A percentile compares a stretch with the other conserved stretches of the same genome.
phyloP scores from a whole-genome alignment of 2,329 filamentous ascomycete species.

The Paecilomyces variotii region DNA sequence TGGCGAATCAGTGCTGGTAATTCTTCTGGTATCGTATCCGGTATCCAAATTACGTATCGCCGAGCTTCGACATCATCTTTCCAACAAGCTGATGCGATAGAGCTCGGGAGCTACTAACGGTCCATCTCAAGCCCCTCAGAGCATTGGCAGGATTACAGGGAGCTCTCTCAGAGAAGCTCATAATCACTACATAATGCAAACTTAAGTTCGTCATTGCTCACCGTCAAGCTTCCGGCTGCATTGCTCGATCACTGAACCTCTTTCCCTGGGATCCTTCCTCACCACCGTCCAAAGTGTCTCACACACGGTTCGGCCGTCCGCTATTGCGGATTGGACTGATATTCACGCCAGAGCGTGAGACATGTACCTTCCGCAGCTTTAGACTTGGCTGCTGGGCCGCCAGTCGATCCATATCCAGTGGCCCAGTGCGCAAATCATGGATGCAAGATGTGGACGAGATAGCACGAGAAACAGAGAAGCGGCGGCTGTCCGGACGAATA shows the following conservation, averaged over 20 bases:
- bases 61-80: neutral
- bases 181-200: neutral
- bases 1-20: neutral
- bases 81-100: neutral
- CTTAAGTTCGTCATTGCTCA: neutral
- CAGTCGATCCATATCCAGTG: conserved; percentile 14
- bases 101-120: neutral
- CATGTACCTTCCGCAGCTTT: conserved; percentile 5
- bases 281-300: conserved; percentile 26
- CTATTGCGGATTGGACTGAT: conserved; percentile 20
- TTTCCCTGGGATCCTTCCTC: neutral
- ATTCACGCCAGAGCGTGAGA: conserved; percentile 2
- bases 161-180: neutral
- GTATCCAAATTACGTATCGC: neutral
- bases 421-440: conserved; percentile 10
- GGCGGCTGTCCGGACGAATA: conserved; percentile 45
- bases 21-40: neutral
- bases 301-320: conserved; percentile 24
- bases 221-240: conserved; percentile 1
- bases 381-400: neutral
- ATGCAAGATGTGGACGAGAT: conserved; percentile 18
- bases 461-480: conserved; percentile 11
- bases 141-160: neutral
- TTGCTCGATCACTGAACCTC: neutral
- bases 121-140: neutral